Evolutionary conservation across 805 yeast genomes (phyloP).

Genomic region (Sugiyamaella valdiviana): DNA sequence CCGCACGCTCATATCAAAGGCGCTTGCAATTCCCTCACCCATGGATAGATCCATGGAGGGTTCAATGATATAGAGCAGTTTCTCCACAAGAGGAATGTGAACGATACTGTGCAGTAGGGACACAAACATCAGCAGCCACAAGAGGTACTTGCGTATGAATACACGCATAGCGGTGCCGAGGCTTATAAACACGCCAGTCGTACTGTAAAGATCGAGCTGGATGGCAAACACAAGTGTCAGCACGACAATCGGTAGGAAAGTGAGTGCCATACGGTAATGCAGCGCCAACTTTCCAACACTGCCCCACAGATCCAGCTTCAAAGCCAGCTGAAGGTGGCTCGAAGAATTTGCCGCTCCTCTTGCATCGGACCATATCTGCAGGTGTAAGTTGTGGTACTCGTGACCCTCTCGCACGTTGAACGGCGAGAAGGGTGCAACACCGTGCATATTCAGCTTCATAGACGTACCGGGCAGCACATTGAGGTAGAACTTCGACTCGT

Average conservation of each 20-base stretch:
- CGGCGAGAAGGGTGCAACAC: constrained; percentile 67
- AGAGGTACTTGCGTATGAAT: constrained; percentile 31
- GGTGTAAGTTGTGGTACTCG: constrained; percentile 19
- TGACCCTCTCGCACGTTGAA: constrained; percentile 24
- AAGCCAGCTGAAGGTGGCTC: constrained; percentile 8
- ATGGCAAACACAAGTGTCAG: constrained; percentile 45
- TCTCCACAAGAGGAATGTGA: constrained; percentile 35
- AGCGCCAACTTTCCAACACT: constrained; percentile 62
- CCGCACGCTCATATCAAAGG: neutral
- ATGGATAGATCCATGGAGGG: constrained; percentile 37
- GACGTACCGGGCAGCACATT: constrained; percentile 39
- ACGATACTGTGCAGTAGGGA: constrained; percentile 27
- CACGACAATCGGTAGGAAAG: constrained; percentile 59
- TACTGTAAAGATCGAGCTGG: constrained; percentile 47
- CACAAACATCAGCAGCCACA: constrained; percentile 22
- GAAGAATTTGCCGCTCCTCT: constrained; percentile 10
- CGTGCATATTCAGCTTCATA: constrained; percentile 46
- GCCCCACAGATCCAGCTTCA: constrained; percentile 46
- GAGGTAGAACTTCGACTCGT: constrained; percentile 76
- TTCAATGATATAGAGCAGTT: constrained; percentile 37
- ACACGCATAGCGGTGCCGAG: constrained; percentile 42
- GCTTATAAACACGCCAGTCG: constrained; percentile 37
- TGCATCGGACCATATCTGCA: constrained; percentile 30
- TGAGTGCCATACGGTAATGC: constrained; percentile 65
- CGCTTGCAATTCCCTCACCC: constrained; percentile 17